Evolutionary conservation across 495 filamentous ascomycete genomes (phyloP).

Genomic region (Talaromyces wortmannii): DNA sequence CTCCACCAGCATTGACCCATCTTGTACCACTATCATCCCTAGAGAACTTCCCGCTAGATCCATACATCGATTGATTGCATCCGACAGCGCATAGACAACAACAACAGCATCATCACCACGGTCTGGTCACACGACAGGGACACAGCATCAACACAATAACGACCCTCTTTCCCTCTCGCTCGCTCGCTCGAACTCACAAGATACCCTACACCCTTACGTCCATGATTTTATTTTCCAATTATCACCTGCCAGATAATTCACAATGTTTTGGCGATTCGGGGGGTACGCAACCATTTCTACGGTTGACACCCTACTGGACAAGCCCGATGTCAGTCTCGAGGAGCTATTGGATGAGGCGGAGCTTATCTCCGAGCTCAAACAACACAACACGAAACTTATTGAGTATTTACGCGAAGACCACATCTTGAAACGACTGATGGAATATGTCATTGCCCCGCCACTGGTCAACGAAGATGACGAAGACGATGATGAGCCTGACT

Average conservation of each 20-base stretch:
- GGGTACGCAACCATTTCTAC: slow-evolving; percentile 96
- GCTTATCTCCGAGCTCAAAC: slow-evolving; percentile 93
- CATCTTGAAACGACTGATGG: slow-evolving; percentile 78
- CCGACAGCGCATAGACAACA: not conserved
- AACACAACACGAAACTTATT: slow-evolving; percentile 96
- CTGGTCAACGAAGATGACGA: slow-evolving; percentile 55
- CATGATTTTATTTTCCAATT: slow-evolving; percentile 31
- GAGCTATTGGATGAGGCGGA: slow-evolving; percentile 95
- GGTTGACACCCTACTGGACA: slow-evolving; percentile 93
- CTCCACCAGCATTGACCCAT: not conserved
- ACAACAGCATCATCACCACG: not conserved
- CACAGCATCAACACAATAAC: not conserved
- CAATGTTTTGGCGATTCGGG: slow-evolving; percentile 98
- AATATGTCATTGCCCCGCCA: slow-evolving; percentile 81
- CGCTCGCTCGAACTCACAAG: not conserved
- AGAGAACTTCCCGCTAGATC: not conserved
- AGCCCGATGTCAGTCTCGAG: slow-evolving; percentile 87
- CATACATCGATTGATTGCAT: not conserved
- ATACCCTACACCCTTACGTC: slow-evolving; percentile 12
- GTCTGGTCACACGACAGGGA: not conserved
- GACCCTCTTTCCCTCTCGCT: not conserved
- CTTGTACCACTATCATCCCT: slow-evolving; percentile 1
- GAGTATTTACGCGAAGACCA: slow-evolving; percentile 87
- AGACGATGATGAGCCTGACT: slow-evolving; percentile 43
- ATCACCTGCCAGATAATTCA: slow-evolving; percentile 40